phyloP scores from a whole-genome alignment of 345 rosid genomes.

The Linum tenue region DNA sequence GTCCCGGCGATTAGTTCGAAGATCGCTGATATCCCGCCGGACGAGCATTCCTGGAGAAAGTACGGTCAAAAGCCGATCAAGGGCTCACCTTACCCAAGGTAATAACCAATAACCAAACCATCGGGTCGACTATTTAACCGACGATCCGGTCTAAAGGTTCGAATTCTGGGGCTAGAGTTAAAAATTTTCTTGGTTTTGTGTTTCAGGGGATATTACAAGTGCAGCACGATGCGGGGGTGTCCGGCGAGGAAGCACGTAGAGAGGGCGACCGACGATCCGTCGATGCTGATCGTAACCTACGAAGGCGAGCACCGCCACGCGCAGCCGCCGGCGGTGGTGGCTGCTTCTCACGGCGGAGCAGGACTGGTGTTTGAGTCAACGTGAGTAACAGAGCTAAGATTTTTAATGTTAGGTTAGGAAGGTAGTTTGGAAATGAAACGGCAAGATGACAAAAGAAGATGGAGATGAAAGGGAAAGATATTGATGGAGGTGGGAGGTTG shows the following conservation, averaged over 20 bases:
- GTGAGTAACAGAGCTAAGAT: background rate
- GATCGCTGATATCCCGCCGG: slow-evolving; percentile 26
- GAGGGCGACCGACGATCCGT: slow-evolving; percentile 28
- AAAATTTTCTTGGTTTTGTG: background rate
- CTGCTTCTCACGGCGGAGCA: background rate
- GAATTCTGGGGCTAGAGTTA: too few species aligned
- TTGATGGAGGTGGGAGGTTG: background rate
- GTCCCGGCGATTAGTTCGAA: slow-evolving; percentile 28
- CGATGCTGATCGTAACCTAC: slow-evolving; percentile 29
- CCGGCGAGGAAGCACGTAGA: slow-evolving; percentile 37
- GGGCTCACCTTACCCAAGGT: slow-evolving; percentile 39
- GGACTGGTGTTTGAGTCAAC: background rate
- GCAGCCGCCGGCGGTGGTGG: slow-evolving; percentile 2
- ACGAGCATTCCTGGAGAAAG: slow-evolving; percentile 31
- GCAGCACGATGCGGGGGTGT: slow-evolving; percentile 32
- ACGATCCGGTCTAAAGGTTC: too few species aligned
- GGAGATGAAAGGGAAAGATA: background rate
- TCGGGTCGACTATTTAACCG: too few species aligned
- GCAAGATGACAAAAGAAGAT: background rate
- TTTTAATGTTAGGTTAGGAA: background rate
- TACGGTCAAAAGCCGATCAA: slow-evolving; percentile 35
- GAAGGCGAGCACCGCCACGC: slow-evolving; percentile 33
- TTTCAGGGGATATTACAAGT: slow-evolving; percentile 30
- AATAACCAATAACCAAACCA: background rate
- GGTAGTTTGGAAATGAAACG: background rate